Percentiles rank a stretch among this genome's conserved stretches.
Conservation (phyloP, 257 asterid species). For the Anisodus acutangulus region DNA sequence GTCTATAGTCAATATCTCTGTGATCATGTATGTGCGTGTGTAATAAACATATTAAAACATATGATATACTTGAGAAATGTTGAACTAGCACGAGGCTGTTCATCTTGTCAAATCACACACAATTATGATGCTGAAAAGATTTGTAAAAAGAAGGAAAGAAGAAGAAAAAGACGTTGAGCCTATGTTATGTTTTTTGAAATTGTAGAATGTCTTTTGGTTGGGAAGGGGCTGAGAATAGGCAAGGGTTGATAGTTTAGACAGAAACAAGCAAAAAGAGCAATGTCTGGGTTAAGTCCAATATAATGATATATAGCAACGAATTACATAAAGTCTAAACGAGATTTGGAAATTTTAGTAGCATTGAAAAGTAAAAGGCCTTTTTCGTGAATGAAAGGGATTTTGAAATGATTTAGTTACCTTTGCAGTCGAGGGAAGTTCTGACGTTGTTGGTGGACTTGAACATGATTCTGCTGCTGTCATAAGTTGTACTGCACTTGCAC, state of each 20-base stretch:
- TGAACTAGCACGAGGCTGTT: background rate
- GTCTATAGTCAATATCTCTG: background rate
- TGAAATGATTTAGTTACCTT: constrained; percentile 30
- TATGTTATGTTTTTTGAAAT: constrained; percentile 19
- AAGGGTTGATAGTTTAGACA: background rate
- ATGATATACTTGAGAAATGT: background rate
- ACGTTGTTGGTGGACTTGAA: constrained; percentile 44
- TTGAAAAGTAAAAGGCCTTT: background rate
- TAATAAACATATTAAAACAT: background rate
- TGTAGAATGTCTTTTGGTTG: background rate
- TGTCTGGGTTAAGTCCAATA: background rate
- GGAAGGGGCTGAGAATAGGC: background rate
- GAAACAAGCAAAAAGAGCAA: background rate
- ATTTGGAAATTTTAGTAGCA: background rate
- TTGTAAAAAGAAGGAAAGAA: background rate
- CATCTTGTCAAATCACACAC: background rate
- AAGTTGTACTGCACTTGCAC: constrained; percentile 43
- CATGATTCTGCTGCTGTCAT: constrained; percentile 38
- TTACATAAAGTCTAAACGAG: background rate
- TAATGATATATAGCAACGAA: background rate
- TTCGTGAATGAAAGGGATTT: background rate
- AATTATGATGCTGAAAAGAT: background rate
- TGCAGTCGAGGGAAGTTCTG: constrained; percentile 54
- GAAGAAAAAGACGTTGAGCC: background rate
- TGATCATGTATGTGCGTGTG: background rate